Evolutionary conservation across 78 protist genomes (phyloP).

Genomic region (Planoprotostelium fungivorum): DNA sequence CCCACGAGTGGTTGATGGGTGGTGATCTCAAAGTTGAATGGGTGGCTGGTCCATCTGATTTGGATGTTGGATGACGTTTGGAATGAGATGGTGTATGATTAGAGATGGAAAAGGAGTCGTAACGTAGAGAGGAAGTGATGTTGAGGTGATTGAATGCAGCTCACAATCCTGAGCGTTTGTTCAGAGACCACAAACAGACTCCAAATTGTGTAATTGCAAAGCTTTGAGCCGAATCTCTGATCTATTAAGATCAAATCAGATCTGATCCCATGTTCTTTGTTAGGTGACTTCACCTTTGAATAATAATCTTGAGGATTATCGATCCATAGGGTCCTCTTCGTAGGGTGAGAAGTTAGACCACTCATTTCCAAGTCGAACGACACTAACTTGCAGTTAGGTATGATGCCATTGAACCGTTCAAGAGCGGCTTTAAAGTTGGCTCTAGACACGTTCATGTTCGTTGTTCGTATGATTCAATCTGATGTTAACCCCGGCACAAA

Average conservation of each 20-base stretch:
- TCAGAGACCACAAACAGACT: background rate
- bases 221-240: background rate
- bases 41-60: background rate
- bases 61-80: background rate
- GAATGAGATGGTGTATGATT: background rate
- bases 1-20: background rate
- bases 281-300: background rate
- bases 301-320: background rate
- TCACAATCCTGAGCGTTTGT: background rate
- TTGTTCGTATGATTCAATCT: too few species aligned
- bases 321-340: background rate
- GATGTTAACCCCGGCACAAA: too few species aligned
- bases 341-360: background rate
- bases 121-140: too few species aligned
- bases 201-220: background rate
- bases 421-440: background rate
- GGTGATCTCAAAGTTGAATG: background rate
- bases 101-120: too few species aligned
- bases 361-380: background rate
- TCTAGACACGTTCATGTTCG: background rate
- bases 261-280: background rate
- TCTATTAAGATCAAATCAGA: background rate
- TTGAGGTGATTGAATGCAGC: too few species aligned
- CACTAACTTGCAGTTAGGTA: background rate
- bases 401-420: background rate